These are phyloP conservation scores for Fusarium guadeloupense DNA, from an alignment of 2,329 filamentous ascomycete species.

Conservation along the genomic window DNA sequence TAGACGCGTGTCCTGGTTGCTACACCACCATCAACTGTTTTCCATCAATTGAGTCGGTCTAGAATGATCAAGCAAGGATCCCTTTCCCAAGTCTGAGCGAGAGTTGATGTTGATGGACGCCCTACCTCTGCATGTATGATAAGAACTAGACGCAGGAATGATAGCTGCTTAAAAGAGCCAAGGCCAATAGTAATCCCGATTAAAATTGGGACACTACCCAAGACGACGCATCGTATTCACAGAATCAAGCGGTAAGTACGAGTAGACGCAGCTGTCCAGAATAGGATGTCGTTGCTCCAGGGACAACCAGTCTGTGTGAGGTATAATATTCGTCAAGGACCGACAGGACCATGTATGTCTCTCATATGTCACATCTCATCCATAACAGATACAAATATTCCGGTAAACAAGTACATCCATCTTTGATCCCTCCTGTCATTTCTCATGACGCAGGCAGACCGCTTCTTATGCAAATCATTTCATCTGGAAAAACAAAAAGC, in stretches of 20 bases:
- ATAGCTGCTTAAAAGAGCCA: not conserved
- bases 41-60: not conserved
- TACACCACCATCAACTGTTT: not conserved
- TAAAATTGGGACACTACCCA: not conserved
- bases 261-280: not conserved
- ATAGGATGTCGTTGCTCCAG: slow-evolving; percentile 7
- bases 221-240: not conserved
- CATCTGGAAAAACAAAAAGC: not conserved
- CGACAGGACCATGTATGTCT: slow-evolving; percentile 16
- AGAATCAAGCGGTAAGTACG: not conserved
- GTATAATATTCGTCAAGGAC: slow-evolving; percentile 9
- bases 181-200: not conserved
- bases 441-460: slow-evolving; percentile 4
- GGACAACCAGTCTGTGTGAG: slow-evolving; percentile 1
- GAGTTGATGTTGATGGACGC: too few relatives aligned
- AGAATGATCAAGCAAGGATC: not conserved
- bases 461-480: slow-evolving; percentile 7
- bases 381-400: not conserved
- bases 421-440: not conserved
- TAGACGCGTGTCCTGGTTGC: not conserved
- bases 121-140: not conserved
- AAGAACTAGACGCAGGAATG: not conserved
- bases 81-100: not conserved
- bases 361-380: slow-evolving; percentile 18
- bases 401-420: slow-evolving; percentile 1